Conservation (phyloP, 805 yeast genomes). For the Candida tammaniensis region DNA sequence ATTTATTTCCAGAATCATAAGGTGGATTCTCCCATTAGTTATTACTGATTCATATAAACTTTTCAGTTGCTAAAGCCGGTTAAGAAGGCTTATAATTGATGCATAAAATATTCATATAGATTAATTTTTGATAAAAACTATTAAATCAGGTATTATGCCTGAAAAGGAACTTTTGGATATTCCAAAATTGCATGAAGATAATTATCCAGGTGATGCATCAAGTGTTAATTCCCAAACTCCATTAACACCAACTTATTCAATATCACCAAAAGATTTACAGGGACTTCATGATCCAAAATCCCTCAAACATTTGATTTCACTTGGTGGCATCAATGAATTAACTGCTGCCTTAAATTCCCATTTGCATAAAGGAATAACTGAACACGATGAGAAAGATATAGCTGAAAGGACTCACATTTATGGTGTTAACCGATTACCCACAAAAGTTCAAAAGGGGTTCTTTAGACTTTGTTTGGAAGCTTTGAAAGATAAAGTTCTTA, state of each 20-base stretch:
- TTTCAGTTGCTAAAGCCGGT: too few relatives aligned
- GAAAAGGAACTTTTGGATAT: slow-evolving; percentile 2
- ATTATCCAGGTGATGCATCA: slow-evolving; percentile 9
- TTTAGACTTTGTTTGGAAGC: slow-evolving; percentile 73
- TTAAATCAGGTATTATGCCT: too few relatives aligned
- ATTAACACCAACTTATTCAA: slow-evolving; percentile 11
- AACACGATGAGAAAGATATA: slow-evolving; percentile 27
- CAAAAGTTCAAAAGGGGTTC: slow-evolving; percentile 65
- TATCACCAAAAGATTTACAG: slow-evolving; percentile 31
- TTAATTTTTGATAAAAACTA: too few relatives aligned
- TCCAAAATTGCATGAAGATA: too few relatives aligned
- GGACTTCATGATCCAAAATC: slow-evolving; percentile 65
- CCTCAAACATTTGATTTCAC: slow-evolving; percentile 33
- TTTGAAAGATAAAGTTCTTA: slow-evolving; percentile 84
- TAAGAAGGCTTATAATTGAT: too few relatives aligned
- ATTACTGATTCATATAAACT: too few relatives aligned
- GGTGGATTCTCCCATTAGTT: too few relatives aligned
- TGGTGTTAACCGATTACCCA: slow-evolving; percentile 75
- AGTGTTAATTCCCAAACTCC: slow-evolving; percentile 17
- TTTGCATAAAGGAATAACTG: slow-evolving; percentile 39
- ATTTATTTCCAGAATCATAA: too few relatives aligned
- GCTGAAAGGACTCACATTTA: slow-evolving; percentile 44
- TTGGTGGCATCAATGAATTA: slow-evolving; percentile 45
- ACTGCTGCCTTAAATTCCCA: slow-evolving; percentile 35
- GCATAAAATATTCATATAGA: too few relatives aligned